Conservation (phyloP, 169 alveolate genomes). For the Plasmodium gonderi region DNA sequence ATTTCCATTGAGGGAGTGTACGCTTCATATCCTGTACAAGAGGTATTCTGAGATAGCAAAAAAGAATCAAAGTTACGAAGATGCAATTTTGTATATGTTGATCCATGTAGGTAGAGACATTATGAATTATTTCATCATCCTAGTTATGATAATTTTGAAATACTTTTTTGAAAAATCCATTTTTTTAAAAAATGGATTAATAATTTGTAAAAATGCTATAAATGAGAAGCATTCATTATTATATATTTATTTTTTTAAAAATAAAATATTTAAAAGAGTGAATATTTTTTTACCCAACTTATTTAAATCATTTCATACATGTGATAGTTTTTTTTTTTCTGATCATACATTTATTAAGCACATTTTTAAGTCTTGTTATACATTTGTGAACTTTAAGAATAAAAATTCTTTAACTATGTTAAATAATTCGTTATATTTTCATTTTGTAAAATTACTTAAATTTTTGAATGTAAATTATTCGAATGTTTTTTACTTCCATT, state of each 20-base stretch:
- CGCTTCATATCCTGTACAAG: neutral
- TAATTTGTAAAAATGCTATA: neutral
- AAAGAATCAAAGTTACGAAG: constrained; percentile 1
- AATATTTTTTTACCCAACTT: constrained; percentile 1
- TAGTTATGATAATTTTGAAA: constrained; percentile 15
- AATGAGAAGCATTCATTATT: constrained; percentile 13
- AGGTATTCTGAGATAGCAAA: neutral
- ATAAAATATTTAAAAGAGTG: constrained; percentile 2
- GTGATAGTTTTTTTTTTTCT: constrained; percentile 11
- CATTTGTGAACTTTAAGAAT: constrained; percentile 24
- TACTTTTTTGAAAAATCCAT: constrained; percentile 25
- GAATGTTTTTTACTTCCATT: constrained; percentile 13
- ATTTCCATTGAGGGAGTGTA: neutral
- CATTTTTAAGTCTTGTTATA: constrained; percentile 23
- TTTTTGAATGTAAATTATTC: constrained; percentile 22
- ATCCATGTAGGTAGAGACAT: neutral
- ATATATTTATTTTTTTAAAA: constrained; percentile 43
- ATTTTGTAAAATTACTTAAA: constrained; percentile 14
- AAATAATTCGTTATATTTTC: constrained; percentile 59
- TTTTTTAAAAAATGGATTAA: constrained; percentile 31
- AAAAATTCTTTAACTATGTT: neutral
- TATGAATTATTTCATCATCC: neutral
- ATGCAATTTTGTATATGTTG: neutral
- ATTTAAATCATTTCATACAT: constrained; percentile 31
- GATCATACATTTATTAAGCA: constrained; percentile 10